Base-by-base conservation (phyloP, 179 eudicot genomes). In the Drosera spatulata region DNA sequence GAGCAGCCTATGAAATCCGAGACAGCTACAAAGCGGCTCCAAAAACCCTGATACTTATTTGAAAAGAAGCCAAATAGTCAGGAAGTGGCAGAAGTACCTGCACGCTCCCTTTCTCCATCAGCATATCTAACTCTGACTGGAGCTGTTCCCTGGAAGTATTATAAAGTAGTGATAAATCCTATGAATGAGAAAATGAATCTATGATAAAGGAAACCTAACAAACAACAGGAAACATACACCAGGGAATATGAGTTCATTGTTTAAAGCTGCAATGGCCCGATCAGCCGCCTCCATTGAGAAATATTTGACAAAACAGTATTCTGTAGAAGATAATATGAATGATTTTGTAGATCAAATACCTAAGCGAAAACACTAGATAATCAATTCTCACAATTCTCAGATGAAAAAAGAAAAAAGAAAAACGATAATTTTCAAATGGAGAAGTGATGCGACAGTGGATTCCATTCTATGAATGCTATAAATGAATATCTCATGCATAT, bases 221-320 rank as follows among this genome's bases (percentile, higher is more conserved):
- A 56, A 33, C 43, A 65, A 43, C 45, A 4, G 42, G 52, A 56
- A 39, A 70, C 82, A 8, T 75, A 78, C 82, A 54, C 74, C 79
- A 41, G 77, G 71, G 50, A 75, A 71, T 12, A 65, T 55, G 55
- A 33, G 68, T 41, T 55, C 72, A 72, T 71, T 72, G 72, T 78
- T 53, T 46, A 78, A 64, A 63, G 73, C 77, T 57, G 50, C 2
- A 50, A 78, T 74, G 12, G 82, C 82, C 58, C 55, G 61, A 45
- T 78, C 77, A 50, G 82, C 82, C 51, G 69, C 82, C 62, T 71
- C 72, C 52, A 61, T 47, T 33, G 69, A 71, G 10, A 74, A 59
- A 61, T 74, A 75, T 77, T 78, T 78, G 59, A 78, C 82, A n/a
- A 78, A 78, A 55, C 72, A 69, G 61, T 62, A 78, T 58, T 78